Evolutionary conservation across 163 green algal species (phyloP), one percentile per base, ranked within the genome.

Genomic region (Chlorella variabilis): DNA sequence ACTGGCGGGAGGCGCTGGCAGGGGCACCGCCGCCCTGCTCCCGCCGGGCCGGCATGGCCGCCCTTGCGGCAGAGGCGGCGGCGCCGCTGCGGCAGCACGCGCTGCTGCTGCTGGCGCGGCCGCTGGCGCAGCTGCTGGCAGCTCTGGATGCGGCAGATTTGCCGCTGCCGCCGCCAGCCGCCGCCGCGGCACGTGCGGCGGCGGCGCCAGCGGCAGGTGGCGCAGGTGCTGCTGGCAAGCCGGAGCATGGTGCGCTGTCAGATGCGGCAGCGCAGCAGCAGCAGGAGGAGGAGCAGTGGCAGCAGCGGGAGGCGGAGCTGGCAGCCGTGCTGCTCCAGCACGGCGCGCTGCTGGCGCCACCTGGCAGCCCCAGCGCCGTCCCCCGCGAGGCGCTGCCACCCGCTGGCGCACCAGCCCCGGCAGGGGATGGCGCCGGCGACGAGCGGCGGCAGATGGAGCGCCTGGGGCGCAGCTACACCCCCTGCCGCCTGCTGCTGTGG

Each of bases 1-100:
- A 95, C 75, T 95, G 91, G 91, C 31, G 31, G 17, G 69, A 77
- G 34, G 91, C 91, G 17, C 80, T 95, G 38, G 75, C 77, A 18
- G 42, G 71, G 3, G 87, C 86, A 13, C 87, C 91, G 2, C 77
- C 84, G 36, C 90, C 92, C 4, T 91, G 86, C 76, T 89, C 85
- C 39, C 84, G 83, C 17, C 83, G 91, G 21, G 68, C 89, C 13
- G 82, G 78, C 21, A 48, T 78, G 34, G 82, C 81, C 0, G 79
- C 67, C 2, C 45, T 84, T 13, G 49, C 84, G 31, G 75, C 69
- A 2, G 56, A 73, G 4, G 49, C 70, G 0, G 59, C 41, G 0
- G 33, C 54, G 33, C 69, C 81, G 4, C 68, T 91, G 76, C 58
- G 77, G n/a, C 51, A 51, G 13, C 54, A 74, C 18, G 61, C 81